A percentile compares a stretch with the other conserved stretches of the same genome.
These are phyloP conservation scores for Endogone sp. DNA, from an alignment of 192 early-diverging fungal genomes.

Conservation along the genomic window DNA sequence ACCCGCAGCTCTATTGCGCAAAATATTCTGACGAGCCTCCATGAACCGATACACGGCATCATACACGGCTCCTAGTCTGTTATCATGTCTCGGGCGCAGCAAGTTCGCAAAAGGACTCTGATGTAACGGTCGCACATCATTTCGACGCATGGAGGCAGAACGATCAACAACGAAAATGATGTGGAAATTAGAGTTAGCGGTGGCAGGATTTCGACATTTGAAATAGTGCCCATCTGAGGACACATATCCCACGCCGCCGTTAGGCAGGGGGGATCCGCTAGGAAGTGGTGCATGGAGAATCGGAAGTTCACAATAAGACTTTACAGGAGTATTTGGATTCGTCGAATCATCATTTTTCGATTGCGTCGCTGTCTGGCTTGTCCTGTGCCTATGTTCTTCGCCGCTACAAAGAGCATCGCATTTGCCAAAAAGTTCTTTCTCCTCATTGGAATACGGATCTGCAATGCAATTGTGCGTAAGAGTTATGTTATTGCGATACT, in stretches of 20 bases:
- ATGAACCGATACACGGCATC: conserved; percentile 12
- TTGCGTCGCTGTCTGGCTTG: background rate
- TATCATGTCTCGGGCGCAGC: background rate
- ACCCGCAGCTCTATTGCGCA: background rate
- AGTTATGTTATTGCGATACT: background rate
- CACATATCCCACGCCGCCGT: conserved; percentile 5
- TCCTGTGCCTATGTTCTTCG: conserved; percentile 7
- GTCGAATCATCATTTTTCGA: background rate
- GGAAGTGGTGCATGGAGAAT: conserved; percentile 7
- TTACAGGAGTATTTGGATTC: background rate
- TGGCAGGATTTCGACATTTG: conserved; percentile 11
- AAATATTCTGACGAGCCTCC: conserved; percentile 8
- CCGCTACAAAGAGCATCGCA: conserved; percentile 14
- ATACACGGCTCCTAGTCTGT: conserved; percentile 18
- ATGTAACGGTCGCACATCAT: conserved; percentile 1
- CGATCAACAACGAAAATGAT: conserved; percentile 17
- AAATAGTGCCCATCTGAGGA: conserved; percentile 21
- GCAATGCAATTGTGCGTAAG: background rate
- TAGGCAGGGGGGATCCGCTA: background rate
- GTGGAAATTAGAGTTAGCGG: conserved; percentile 2
- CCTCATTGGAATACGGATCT: conserved; percentile 14
- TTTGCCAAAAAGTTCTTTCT: conserved; percentile 12
- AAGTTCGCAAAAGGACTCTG: too few relatives aligned
- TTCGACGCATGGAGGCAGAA: conserved; percentile 3
- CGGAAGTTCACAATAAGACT: conserved; percentile 9